Evolutionary conservation across 2,329 filamentous ascomycete genomes (phyloP), one percentile per base, ranked within the genome.

Genomic region (Xylariaceae sp.): DNA sequence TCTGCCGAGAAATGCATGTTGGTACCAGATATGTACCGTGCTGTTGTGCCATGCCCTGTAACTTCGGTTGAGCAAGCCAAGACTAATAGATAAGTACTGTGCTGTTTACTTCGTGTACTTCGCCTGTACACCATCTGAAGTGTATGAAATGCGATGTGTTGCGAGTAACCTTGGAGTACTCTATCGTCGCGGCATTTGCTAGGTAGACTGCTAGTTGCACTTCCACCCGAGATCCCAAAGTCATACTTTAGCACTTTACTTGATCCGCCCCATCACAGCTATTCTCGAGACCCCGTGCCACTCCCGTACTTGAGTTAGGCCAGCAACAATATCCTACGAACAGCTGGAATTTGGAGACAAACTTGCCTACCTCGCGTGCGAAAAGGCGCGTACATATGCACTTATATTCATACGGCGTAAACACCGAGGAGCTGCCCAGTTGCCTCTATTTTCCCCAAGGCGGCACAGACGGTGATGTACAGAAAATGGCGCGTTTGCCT

Each of bases 401-500:
- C 30, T 10, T 34, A 10, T 34, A 10, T 34, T 26, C 21, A 42
- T 48, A 48, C 47, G 50, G 52, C 55, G 60, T 54, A 51, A 61
- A 54, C 47, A 48, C 46, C 56, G 57, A 49, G 47, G 62, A 60
- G 63, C 62, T 57, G 49, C 9, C 5, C 10, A 51, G 53, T 56
- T 51, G 50, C 29, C 55, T 57, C 54, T 50, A 53, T 61, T 57
- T 49, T 55, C 49, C n/a, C n/a, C n/a, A 47, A 58, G 51, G 61
- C 63, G 63, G 63, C 64, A 63, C 57, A 60, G 59, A 64, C 59
- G 61, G 62, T 66, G 63, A 64, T 64, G 61, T 63, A 65, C 63
- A 63, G 60, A 64, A 67, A 67, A 66, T 66, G 64, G 64, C 65
- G 61, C 62, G 61, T 26, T 66, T 60, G 57, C 60, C 56, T 56